phyloP scores from a whole-genome alignment of 2,329 filamentous ascomycete species.

The Beauveria bassiana region DNA sequence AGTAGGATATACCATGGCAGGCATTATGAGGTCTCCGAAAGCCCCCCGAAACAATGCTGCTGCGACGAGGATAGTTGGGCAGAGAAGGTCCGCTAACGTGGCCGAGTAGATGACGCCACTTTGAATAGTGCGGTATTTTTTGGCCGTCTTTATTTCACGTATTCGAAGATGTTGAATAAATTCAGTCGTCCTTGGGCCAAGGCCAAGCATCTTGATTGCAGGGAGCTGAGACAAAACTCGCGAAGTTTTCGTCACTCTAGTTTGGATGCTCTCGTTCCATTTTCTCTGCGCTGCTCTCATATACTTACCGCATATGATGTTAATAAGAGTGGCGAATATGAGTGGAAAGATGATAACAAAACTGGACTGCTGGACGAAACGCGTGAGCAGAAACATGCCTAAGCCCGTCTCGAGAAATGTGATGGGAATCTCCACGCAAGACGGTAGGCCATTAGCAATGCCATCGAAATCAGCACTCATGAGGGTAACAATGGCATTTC shows the following conservation, averaged over 20 bases:
- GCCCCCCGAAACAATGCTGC: not conserved
- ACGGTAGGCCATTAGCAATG: not conserved
- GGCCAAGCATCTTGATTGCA: not conserved
- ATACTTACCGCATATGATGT: no score
- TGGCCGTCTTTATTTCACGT: not conserved
- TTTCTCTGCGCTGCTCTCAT: not conserved
- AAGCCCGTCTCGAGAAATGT: not conserved
- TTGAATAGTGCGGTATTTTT: not conserved
- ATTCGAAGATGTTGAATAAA: not conserved
- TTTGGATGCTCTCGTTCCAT: not conserved
- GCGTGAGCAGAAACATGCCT: not conserved
- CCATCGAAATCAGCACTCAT: not conserved
- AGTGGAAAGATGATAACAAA: not conserved
- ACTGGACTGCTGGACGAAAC: not conserved
- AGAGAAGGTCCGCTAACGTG: not conserved
- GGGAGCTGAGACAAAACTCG: not conserved
- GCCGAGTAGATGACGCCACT: not conserved
- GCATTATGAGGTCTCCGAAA: not conserved
- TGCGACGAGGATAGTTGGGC: not conserved
- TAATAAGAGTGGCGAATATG: not conserved
- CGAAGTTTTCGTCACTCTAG: not conserved
- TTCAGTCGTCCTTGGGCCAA: not conserved
- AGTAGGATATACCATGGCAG: not conserved
- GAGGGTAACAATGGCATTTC: not conserved
- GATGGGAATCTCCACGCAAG: not conserved